Percentiles rank a stretch among this genome's conserved stretches.
Conservation (phyloP, 495 filamentous ascomycete species). For the Xylaria bambusicola region DNA sequence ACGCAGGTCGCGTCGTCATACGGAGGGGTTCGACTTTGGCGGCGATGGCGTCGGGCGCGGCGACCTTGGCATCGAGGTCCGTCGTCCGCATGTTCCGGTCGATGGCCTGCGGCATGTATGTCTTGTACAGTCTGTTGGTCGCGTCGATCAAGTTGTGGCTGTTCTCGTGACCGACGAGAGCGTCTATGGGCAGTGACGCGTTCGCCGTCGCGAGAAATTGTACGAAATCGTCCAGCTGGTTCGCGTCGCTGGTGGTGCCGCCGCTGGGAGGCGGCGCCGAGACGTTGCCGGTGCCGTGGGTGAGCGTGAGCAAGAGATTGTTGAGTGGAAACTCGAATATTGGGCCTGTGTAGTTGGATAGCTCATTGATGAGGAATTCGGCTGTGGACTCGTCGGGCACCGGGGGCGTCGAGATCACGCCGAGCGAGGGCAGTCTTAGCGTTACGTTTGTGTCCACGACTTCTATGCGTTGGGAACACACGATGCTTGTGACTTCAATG, state of each 20-base stretch:
- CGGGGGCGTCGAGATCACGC: not conserved
- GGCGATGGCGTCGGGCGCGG: not conserved
- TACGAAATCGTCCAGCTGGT: constrained; percentile 2
- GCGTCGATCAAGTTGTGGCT: constrained; percentile 8
- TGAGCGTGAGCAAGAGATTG: constrained; percentile 1
- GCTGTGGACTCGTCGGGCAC: constrained; percentile 2
- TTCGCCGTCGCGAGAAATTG: constrained; percentile 3
- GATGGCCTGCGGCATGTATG: constrained; percentile 13
- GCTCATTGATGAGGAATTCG: not conserved
- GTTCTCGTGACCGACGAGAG: not conserved
- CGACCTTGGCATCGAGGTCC: constrained; percentile 2
- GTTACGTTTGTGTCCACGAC: constrained; percentile 1
- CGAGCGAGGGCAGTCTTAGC: constrained; percentile 2
- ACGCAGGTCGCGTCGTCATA: not conserved
- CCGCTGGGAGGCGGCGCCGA: not conserved
- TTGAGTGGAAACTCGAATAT: constrained; percentile 15
- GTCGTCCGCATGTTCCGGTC: constrained; percentile 5
- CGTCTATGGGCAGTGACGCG: not conserved
- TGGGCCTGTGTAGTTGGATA: not conserved
- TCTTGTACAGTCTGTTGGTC: constrained; percentile 11
- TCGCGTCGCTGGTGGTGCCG: not conserved
- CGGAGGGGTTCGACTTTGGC: not conserved
- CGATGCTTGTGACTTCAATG: constrained; percentile 3
- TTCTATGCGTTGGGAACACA: not conserved
- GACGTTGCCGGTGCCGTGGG: constrained; percentile 2